Percentiles rank a stretch among this genome's conserved stretches.
phyloP scores from a whole-genome alignment of 371 early-diverging fungal genomes.

The Rhizopus arrhizus region DNA sequence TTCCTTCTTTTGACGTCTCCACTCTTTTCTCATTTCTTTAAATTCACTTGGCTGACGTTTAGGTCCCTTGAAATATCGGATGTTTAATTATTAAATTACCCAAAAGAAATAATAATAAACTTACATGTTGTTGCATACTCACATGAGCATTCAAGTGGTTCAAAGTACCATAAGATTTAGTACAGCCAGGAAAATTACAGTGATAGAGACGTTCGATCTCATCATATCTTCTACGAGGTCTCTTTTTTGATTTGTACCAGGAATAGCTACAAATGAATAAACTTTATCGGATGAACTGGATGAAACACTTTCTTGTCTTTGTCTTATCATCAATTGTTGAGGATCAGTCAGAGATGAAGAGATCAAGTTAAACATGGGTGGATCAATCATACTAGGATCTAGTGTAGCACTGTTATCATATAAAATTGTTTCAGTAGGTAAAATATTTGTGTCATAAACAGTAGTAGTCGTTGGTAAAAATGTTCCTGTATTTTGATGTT shows the following conservation, averaged over 20 bases:
- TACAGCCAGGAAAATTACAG: slow-evolving; percentile 67
- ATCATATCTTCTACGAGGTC: slow-evolving; percentile 69
- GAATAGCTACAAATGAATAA: slow-evolving; percentile 67
- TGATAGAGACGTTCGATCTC: slow-evolving; percentile 74
- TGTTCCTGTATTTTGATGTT: slow-evolving; percentile 3
- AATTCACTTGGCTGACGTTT: slow-evolving; percentile 61
- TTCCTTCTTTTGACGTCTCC: slow-evolving; percentile 50
- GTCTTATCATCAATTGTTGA: slow-evolving; percentile 14
- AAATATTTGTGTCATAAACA: neutral
- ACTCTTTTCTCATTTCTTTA: slow-evolving; percentile 64
- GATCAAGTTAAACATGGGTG: neutral
- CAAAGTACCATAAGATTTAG: slow-evolving; percentile 73
- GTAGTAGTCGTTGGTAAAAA: slow-evolving; percentile 17
- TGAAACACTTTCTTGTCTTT: slow-evolving; percentile 38
- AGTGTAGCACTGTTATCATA: neutral
- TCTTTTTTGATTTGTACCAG: slow-evolving; percentile 65
- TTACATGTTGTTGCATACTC: slow-evolving; percentile 74
- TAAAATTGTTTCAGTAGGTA: neutral
- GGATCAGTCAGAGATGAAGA: slow-evolving; percentile 16
- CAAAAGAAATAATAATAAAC: slow-evolving; percentile 11
- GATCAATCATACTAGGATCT: slow-evolving; percentile 3
- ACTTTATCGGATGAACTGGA: slow-evolving; percentile 49
- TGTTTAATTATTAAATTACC: neutral
- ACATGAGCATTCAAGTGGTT: slow-evolving; percentile 79
- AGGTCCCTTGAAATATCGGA: slow-evolving; percentile 31